A percentile compares a stretch with the other conserved stretches of the same genome.
phyloP scores from a whole-genome alignment of 192 early-diverging fungal genomes.

The Lobosporangium transversale region DNA sequence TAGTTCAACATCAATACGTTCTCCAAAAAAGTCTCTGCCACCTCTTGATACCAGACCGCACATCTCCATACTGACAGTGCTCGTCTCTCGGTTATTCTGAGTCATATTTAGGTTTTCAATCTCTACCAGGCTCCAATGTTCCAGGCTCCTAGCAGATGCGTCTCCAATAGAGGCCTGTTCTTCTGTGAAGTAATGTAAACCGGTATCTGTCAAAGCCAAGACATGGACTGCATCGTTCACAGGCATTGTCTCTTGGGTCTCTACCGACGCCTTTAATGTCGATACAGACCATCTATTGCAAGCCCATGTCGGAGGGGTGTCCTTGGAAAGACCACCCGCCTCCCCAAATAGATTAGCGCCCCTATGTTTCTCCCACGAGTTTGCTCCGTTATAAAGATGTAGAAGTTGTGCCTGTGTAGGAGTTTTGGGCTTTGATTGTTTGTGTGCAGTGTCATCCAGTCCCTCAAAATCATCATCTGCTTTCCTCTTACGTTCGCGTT shows the following conservation, averaged over 20 bases:
- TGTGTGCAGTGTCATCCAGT: background rate
- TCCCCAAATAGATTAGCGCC: slow-evolving; percentile 18
- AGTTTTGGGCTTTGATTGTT: slow-evolving; percentile 5
- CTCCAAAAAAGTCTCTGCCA: slow-evolving; percentile 24
- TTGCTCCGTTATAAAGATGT: slow-evolving; percentile 19
- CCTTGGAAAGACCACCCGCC: slow-evolving; percentile 4
- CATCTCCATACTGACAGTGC: slow-evolving; percentile 17
- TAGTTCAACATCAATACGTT: slow-evolving; percentile 11
- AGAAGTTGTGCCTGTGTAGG: slow-evolving; percentile 8
- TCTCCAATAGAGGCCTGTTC: background rate
- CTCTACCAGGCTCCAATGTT: slow-evolving; percentile 47
- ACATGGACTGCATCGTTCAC: slow-evolving; percentile 9
- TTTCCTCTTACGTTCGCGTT: slow-evolving; percentile 29
- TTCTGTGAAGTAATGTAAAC: slow-evolving; percentile 41
- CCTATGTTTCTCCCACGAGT: slow-evolving; percentile 22
- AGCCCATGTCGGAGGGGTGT: slow-evolving; percentile 26
- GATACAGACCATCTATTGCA: slow-evolving; percentile 21
- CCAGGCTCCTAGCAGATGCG: slow-evolving; percentile 11
- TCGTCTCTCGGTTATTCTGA: background rate
- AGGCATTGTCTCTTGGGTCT: background rate
- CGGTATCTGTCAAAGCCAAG: slow-evolving; percentile 33
- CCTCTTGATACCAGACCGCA: slow-evolving; percentile 33
- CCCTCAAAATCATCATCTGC: slow-evolving; percentile 2
- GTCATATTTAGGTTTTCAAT: slow-evolving; percentile 12
- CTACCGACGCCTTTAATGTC: slow-evolving; percentile 13